phyloP scores from a whole-genome alignment of 768 basidiomycete genomes.

The Trametes sanguinea region DNA sequence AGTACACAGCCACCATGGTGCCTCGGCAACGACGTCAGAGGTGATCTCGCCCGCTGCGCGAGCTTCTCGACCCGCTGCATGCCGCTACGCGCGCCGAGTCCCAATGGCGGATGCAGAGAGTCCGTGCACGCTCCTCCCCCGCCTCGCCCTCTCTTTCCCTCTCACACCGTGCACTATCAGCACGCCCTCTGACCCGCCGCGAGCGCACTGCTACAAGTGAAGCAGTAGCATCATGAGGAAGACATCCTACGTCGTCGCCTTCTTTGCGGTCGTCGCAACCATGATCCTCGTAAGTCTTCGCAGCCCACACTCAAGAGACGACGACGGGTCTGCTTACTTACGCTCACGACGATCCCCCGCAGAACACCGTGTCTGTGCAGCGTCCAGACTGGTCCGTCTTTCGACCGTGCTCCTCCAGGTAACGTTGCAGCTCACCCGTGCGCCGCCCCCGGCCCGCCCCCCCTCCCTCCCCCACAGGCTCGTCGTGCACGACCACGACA shows the following conservation, averaged over 20 bases:
- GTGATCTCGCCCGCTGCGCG: neutral
- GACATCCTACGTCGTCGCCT: conserved; percentile 66
- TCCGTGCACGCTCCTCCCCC: neutral
- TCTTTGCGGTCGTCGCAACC: conserved; percentile 53
- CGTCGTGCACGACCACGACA: conserved; percentile 40
- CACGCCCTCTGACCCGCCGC: neutral
- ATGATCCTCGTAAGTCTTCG: conserved; percentile 51
- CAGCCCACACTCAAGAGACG: neutral
- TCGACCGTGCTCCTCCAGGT: conserved; percentile 5
- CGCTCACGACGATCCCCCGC: neutral
- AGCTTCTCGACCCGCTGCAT: neutral
- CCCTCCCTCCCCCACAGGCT: conserved; percentile 34
- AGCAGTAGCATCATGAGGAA: conserved; percentile 55
- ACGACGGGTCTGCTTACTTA: neutral
- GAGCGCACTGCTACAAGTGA: neutral
- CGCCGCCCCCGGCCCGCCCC: neutral
- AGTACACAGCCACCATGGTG: neutral
- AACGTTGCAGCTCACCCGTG: neutral
- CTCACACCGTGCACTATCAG: neutral
- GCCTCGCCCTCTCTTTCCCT: neutral
- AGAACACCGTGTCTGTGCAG: conserved; percentile 60
- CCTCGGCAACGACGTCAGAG: neutral
- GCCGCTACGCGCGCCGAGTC: conserved; percentile 9
- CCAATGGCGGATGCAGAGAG: conserved; percentile 10
- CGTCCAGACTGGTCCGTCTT: conserved; percentile 63